Base-by-base conservation (phyloP, 2,329 filamentous ascomycete genomes). In the Albifimbria verrucaria region DNA sequence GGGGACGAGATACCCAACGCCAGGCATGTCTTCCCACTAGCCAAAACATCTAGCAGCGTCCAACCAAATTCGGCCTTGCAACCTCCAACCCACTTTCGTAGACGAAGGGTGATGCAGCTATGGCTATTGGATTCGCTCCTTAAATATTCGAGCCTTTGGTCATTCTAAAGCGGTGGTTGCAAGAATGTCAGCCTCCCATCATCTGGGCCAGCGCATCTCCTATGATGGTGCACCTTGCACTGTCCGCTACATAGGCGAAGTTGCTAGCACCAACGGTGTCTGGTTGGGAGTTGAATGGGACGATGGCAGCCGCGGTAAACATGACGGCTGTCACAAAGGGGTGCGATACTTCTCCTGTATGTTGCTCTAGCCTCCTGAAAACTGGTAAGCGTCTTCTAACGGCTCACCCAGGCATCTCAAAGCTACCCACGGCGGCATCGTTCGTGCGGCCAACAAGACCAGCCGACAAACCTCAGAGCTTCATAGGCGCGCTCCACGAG, bases 281-380 rank as follows among this genome's bases (percentile, higher is more conserved):
- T 97, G 93, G 92, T 80, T 97, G 28, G 94, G 94, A 46, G 90
- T 97, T 47, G 94, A 99, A 79, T 99, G 94, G 94, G 93, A 97
- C 72, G 90, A 97, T 68, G 76, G 86, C 52, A 80, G 78, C 36
- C 82, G 92, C 63, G 94, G 94, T 56, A 97, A 97, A 76, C 92
- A 99, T 72, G 83, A 93, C 64, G 94, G 94, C 54, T 85, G 87
- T 55, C 86, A 95, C 71, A 85, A 88, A 58, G 90, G 88, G 55
- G 77, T 81, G 56, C 85, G 82, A 56, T 96, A 97, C 68, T 97
- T 97, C 65, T 75, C 79, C 61, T 96, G 93, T 93, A 81, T 20
- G 46, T n/a, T n/a, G 25, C 24, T 39, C 18, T 21, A 17, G 1
- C 7, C n/a, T 43, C 12, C 23, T 48, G 32, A 42, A 25, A 3